Evolutionary conservation across 768 basidiomycete genomes (phyloP).

Genomic region (Tylopilus sp.): DNA sequence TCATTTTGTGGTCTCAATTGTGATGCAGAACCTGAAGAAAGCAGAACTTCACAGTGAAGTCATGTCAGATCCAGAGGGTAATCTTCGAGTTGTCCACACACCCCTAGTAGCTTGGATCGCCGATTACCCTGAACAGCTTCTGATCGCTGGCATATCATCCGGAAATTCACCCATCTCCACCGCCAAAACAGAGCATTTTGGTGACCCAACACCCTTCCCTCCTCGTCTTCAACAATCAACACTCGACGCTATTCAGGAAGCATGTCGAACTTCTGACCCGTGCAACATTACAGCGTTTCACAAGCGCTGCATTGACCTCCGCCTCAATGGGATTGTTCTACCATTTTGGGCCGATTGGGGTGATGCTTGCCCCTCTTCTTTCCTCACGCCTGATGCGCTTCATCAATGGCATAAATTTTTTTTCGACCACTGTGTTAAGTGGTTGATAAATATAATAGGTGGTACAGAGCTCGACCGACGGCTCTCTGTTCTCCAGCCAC

Average conservation of each 20-base stretch:
- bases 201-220: neutral
- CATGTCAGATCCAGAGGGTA: constrained; percentile 26
- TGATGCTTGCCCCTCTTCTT: neutral
- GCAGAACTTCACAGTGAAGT: constrained; percentile 24
- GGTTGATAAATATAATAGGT: constrained; percentile 3
- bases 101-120: neutral
- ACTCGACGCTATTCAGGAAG: neutral
- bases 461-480: constrained; percentile 20
- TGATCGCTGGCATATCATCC: neutral
- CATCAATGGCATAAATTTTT: constrained; percentile 15
- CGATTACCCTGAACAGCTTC: constrained; percentile 4
- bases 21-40: constrained; percentile 27
- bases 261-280: neutral
- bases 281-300: neutral
- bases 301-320: neutral
- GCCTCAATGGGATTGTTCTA: neutral
- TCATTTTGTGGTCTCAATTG: constrained; percentile 30
- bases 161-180: neutral
- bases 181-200: neutral
- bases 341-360: neutral
- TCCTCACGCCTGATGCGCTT: neutral
- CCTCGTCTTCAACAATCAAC: neutral
- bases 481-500: constrained; percentile 22
- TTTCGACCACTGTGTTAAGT: constrained; percentile 18
- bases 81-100: neutral